Conservation (phyloP, 2,329 filamentous ascomycete species). For the Colletotrichum sansevieriae region DNA sequence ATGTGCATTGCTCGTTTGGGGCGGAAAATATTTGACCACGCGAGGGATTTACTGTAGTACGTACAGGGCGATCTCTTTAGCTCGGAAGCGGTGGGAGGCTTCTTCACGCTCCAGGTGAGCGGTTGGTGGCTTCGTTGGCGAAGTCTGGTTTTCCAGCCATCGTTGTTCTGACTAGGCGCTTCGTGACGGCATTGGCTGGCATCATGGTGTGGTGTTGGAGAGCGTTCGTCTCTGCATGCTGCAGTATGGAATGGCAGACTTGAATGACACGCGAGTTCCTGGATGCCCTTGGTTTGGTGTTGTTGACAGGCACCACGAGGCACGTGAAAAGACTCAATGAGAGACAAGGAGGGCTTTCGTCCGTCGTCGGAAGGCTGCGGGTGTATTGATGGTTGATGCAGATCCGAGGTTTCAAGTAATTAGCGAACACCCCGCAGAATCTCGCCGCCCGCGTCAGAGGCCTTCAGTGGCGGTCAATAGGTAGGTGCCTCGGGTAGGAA, state of each 20-base stretch:
- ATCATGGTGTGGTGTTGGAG: background rate
- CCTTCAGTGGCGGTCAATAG: background rate
- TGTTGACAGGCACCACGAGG: slow-evolving; percentile 10
- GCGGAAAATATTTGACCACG: slow-evolving; percentile 11
- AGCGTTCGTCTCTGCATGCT: slow-evolving; percentile 23
- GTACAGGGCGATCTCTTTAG: background rate
- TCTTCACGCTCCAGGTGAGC: background rate
- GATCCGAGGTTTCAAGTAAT: slow-evolving; percentile 37
- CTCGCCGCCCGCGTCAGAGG: slow-evolving; percentile 9
- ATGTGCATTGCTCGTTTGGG: slow-evolving; percentile 5
- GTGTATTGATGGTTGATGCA: slow-evolving; percentile 26
- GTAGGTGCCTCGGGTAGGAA: background rate
- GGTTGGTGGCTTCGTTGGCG: background rate
- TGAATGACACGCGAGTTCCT: background rate
- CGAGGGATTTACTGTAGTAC: background rate
- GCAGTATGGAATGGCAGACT: slow-evolving; percentile 14
- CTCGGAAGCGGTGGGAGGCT: background rate
- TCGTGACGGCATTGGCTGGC: background rate
- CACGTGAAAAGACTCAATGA: slow-evolving; percentile 27
- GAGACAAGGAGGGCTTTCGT: slow-evolving; percentile 22
- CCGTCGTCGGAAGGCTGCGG: slow-evolving; percentile 27
- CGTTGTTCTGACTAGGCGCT: too few species aligned
- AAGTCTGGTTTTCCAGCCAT: background rate
- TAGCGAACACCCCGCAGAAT: background rate
- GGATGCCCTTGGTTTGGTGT: slow-evolving; percentile 10